Conservation (phyloP, 169 alveolate species). For the Plasmodium ovale region DNA sequence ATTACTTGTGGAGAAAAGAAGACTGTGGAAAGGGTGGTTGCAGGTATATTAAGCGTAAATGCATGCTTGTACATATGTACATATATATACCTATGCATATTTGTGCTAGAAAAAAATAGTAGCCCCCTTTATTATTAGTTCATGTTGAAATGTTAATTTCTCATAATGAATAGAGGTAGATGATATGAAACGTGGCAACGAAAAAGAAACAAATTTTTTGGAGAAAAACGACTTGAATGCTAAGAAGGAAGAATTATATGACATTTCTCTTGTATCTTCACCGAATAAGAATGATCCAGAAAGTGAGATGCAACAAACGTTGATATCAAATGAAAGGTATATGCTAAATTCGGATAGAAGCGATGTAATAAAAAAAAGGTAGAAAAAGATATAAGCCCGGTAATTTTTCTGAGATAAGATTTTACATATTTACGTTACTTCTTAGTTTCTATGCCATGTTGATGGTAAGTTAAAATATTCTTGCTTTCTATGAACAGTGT, state of each 20-base stretch:
- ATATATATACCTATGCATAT: too few relatives aligned
- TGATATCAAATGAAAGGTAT: not conserved
- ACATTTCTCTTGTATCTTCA: not conserved
- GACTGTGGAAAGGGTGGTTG: too few relatives aligned
- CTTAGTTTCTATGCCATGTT: constrained; percentile 10
- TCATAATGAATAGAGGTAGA: not conserved
- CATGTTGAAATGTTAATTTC: too few relatives aligned
- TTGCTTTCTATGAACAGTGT: too few relatives aligned
- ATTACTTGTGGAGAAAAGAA: too few relatives aligned
- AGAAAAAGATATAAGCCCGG: not conserved
- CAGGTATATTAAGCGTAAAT: too few relatives aligned
- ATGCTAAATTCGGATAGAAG: constrained; percentile 2
- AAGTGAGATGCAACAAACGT: not conserved
- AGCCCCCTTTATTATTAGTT: too few relatives aligned
- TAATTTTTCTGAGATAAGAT: constrained; percentile 10
- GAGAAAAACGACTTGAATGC: too few relatives aligned
- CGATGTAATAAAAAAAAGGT: not conserved
- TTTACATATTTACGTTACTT: constrained; percentile 17
- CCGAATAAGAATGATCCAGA: not conserved
- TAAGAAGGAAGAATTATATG: too few relatives aligned
- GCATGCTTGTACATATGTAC: too few relatives aligned
- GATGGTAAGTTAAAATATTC: too few relatives aligned
- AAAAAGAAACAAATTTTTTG: not conserved
- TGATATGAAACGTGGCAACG: not conserved
- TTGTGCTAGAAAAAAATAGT: too few relatives aligned